These are phyloP conservation scores for Senna tora DNA, from an alignment of 306 rosid genomes.

Conservation along the genomic window DNA sequence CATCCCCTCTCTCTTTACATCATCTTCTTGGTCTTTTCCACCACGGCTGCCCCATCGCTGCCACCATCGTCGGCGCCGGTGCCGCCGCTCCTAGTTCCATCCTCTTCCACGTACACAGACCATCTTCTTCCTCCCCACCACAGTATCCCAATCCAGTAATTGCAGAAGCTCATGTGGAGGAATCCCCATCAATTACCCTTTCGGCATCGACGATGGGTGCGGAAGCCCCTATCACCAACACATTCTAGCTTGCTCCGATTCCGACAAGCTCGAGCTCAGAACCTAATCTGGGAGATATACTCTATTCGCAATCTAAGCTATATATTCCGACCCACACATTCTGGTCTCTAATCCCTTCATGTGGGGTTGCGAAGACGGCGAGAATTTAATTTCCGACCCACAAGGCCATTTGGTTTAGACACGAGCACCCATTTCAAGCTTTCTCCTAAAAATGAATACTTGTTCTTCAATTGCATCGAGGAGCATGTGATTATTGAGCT, in stretches of 20 bases:
- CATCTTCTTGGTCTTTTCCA: too few relatives aligned
- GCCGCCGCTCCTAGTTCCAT: too few relatives aligned
- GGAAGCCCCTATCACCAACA: constrained; percentile 84
- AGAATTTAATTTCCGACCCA: constrained; percentile 65
- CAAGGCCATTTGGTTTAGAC: constrained; percentile 80
- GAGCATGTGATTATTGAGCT: constrained; percentile 72
- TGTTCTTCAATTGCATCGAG: constrained; percentile 88
- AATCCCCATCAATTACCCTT: constrained; percentile 80
- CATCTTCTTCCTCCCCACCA: constrained; percentile 32
- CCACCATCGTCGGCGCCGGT: too few relatives aligned
- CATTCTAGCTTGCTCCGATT: constrained; percentile 65
- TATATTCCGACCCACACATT: constrained; percentile 76
- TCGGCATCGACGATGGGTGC: constrained; percentile 89
- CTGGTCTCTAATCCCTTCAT: constrained; percentile 77
- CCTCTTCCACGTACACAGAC: too few relatives aligned
- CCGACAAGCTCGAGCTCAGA: constrained; percentile 65
- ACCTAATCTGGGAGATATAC: constrained; percentile 83
- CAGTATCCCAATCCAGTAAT: constrained; percentile 49
- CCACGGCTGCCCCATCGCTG: too few relatives aligned
- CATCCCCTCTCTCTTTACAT: too few relatives aligned
- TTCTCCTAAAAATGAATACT: constrained; percentile 76
- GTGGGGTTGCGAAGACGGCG: constrained; percentile 84
- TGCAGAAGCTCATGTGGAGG: constrained; percentile 84
- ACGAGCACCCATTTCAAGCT: constrained; percentile 69
- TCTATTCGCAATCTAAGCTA: constrained; percentile 72